phyloP scores from a whole-genome alignment of 208 protist species.

The Vickermania ingenoplastis region DNA sequence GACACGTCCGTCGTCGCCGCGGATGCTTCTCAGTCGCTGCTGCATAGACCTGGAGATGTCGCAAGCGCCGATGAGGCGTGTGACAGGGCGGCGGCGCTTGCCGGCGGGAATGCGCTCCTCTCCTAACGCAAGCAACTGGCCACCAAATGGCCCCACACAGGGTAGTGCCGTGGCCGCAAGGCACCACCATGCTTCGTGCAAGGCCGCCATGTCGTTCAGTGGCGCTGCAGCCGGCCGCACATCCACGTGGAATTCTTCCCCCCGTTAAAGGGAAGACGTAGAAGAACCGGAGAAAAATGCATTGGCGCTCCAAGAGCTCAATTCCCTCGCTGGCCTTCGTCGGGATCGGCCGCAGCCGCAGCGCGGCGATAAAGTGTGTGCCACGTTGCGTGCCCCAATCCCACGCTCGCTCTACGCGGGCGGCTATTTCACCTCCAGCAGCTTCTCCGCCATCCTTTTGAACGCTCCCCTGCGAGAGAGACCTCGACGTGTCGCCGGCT shows the following conservation, averaged over 20 bases:
- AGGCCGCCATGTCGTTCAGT: not conserved
- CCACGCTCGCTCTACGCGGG: too few species aligned
- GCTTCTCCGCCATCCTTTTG: too few species aligned
- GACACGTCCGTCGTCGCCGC: not conserved
- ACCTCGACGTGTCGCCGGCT: too few species aligned
- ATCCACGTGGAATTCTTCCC: conserved; percentile 1
- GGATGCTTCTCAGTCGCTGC: not conserved
- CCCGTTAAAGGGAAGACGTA: conserved; percentile 2
- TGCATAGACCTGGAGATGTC: not conserved
- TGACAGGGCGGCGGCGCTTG: not conserved
- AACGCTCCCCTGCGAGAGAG: too few species aligned
- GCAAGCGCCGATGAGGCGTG: not conserved
- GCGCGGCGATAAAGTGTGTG: not conserved
- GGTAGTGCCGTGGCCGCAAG: conserved; percentile 16
- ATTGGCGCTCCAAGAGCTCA: not conserved
- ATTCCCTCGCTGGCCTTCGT: not conserved
- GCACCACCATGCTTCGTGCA: conserved; percentile 10
- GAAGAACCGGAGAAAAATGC: conserved; percentile 7
- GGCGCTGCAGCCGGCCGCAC: not conserved
- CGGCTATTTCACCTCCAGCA: too few species aligned
- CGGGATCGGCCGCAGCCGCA: not conserved
- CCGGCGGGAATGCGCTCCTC: conserved; percentile 1
- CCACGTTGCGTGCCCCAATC: not conserved
- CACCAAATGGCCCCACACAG: conserved; percentile 14
- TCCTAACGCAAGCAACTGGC: conserved; percentile 13